Base-by-base conservation (phyloP, 75 land plant species). In the Cryptomeria japonica region DNA sequence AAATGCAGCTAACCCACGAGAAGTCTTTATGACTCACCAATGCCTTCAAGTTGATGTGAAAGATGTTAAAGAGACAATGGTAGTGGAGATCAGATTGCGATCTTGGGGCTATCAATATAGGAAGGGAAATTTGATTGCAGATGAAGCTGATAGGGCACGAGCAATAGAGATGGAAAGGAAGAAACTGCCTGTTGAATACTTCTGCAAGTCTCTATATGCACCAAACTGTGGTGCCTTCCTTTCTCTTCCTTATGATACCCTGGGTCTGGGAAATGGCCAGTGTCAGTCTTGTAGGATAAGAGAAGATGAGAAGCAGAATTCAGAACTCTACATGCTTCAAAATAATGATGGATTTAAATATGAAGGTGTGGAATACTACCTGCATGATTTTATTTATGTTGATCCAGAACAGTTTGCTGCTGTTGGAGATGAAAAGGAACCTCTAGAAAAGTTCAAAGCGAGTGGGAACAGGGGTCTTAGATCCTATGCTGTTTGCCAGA, bases 151-250 rank as follows among this genome's bases (percentile, higher is more conserved):
- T 28, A 92, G 93, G 86, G 92, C 79, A 37, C 90, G 84, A 61
- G 99, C 96, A 76, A 93, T 92, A 47, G 97, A 98, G 83, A 92
- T 94, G 68, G 92, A 95, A 85, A 92, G 22, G 87, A 92, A 96
- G 87, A 99, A 97, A 16, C 87, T 97, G 85, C 96, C 97, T 7
- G 87, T 86, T 37, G 95, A 98, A 78, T 96, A 89, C 78, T 95
- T 88, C 86, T 98, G 99, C 86, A 94, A 91, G 85, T 94, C 97
- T 68, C 80, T 98, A 88, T 97, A 96, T 86, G 91, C 91, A 84
- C 97, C 99, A 82, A 95, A 96, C 32, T 96, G 86, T 86, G 99
- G 99, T 88, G 99, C 94, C 36, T 98, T 98, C 87, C 89, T 96
- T 36, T 76, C 91, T 87, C 88, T 97, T 84, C 92, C 95, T 31